Conservation (phyloP, 1,284 basidiomycete species). For the Singerocomus inundabilis region DNA sequence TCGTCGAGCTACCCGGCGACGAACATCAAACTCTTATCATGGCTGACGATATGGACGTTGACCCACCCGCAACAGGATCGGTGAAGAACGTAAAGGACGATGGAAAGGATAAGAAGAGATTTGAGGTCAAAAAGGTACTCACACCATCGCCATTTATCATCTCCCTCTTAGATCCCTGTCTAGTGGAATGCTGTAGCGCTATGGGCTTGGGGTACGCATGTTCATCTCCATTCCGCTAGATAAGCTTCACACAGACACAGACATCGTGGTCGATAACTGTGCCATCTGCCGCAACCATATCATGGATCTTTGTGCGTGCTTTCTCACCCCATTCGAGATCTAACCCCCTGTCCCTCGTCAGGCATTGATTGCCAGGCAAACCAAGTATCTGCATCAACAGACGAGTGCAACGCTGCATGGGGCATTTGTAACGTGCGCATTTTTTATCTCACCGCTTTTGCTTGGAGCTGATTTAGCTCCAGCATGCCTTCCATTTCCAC, state of each 20-base stretch:
- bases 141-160: constrained; percentile 10
- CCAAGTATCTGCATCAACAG: constrained; percentile 93
- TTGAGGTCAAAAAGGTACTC: constrained; percentile 93
- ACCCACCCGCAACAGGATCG: constrained; percentile 46
- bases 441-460: not conserved
- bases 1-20: not conserved
- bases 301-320: constrained; percentile 89
- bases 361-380: constrained; percentile 99
- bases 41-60: constrained; percentile 83
- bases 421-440: constrained; percentile 93
- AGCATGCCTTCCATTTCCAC: constrained; percentile 99
- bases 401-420: constrained; percentile 99
- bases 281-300: constrained; percentile 97
- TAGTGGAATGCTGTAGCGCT: constrained; percentile 96
- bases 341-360: constrained; percentile 33
- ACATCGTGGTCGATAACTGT: constrained; percentile 95
- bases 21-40: constrained; percentile 34
- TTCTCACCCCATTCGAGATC: constrained; percentile 8
- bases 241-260: constrained; percentile 40
- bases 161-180: constrained; percentile 7
- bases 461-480: constrained; percentile 9
- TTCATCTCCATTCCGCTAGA: not conserved
- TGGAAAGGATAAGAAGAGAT: constrained; percentile 70
- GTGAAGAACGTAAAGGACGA: constrained; percentile 47
- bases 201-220: constrained; percentile 88